Conservation (phyloP, 805 yeast genomes). For the Candida boleticola region DNA sequence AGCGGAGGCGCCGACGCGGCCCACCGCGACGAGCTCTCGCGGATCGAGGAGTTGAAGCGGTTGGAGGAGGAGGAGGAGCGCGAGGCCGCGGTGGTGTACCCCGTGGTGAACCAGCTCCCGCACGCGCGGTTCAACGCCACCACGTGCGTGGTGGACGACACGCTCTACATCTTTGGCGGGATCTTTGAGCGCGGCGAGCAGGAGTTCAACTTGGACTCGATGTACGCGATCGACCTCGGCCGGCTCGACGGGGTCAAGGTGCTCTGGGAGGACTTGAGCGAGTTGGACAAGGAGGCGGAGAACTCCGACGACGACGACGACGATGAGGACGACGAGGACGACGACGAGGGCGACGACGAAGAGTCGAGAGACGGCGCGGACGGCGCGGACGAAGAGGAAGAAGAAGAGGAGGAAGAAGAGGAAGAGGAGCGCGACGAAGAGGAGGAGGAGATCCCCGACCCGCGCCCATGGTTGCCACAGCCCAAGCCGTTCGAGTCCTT, state of each 20-base stretch:
- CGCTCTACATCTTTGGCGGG: slow-evolving; percentile 84
- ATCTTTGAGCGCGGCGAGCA: slow-evolving; percentile 85
- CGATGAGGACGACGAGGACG: slow-evolving; percentile 44
- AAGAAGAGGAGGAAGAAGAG: slow-evolving; percentile 67
- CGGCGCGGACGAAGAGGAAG: slow-evolving; percentile 43
- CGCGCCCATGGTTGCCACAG: slow-evolving; percentile 95
- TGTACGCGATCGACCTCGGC: slow-evolving; percentile 82
- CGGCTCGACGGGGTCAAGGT: slow-evolving; percentile 85
- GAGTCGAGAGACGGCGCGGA: slow-evolving; percentile 48
- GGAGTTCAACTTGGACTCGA: slow-evolving; percentile 79
- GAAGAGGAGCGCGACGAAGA: slow-evolving; percentile 59
- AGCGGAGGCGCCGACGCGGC: background rate
- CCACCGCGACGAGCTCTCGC: too few relatives aligned
- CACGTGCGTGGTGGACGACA: slow-evolving; percentile 81
- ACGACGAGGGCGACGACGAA: slow-evolving; percentile 68
- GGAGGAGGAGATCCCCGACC: slow-evolving; percentile 78
- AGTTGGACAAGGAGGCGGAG: slow-evolving; percentile 48
- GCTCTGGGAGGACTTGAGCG: slow-evolving; percentile 84
- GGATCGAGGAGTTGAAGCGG: slow-evolving; percentile 33
- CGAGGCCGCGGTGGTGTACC: slow-evolving; percentile 48
- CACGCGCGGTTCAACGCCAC: slow-evolving; percentile 88
- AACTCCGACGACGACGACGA: slow-evolving; percentile 66
- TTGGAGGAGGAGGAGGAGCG: slow-evolving; percentile 41
- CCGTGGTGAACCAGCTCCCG: slow-evolving; percentile 63
- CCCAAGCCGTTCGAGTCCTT: slow-evolving; percentile 90